Percentiles rank a stretch among this genome's conserved stretches.
Evolutionary conservation across 2,329 filamentous ascomycete genomes (phyloP).

Genomic region (Fusarium mexicanum): DNA sequence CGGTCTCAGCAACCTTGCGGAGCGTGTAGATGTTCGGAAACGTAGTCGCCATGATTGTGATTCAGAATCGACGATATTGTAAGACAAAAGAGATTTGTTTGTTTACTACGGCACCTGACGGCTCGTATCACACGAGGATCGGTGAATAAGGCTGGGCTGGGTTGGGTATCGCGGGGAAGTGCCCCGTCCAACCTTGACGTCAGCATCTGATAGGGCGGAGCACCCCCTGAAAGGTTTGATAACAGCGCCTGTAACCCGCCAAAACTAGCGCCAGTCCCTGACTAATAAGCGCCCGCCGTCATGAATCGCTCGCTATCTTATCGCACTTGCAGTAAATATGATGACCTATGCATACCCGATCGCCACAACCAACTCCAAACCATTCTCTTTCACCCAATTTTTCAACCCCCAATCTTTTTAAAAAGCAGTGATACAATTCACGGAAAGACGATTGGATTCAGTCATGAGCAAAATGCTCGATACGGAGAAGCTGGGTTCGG

Average conservation of each 20-base stretch:
- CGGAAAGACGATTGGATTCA: constrained; percentile 15
- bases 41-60: constrained; percentile 52
- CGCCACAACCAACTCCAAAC: constrained; percentile 28
- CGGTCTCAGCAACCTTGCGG: constrained; percentile 85
- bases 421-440: constrained; percentile 29
- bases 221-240: constrained; percentile 14
- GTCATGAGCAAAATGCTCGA: constrained; percentile 59
- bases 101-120: neutral
- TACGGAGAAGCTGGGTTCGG: constrained; percentile 57
- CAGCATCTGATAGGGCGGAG: constrained; percentile 23
- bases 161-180: constrained; percentile 27
- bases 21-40: constrained; percentile 86
- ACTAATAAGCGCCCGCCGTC: constrained; percentile 37
- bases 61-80: neutral
- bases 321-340: constrained; percentile 37
- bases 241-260: constrained; percentile 26
- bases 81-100: neutral
- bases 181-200: constrained; percentile 14
- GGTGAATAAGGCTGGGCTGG: constrained; percentile 9
- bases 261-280: constrained; percentile 21
- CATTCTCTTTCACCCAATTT: constrained; percentile 11
- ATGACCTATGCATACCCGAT: constrained; percentile 34
- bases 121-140: constrained; percentile 4
- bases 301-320: constrained; percentile 41
- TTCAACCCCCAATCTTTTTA: constrained; percentile 5